These are phyloP conservation scores for Fusarium denticulatum DNA, from an alignment of 2,329 filamentous ascomycete genomes.

Conservation along the genomic window DNA sequence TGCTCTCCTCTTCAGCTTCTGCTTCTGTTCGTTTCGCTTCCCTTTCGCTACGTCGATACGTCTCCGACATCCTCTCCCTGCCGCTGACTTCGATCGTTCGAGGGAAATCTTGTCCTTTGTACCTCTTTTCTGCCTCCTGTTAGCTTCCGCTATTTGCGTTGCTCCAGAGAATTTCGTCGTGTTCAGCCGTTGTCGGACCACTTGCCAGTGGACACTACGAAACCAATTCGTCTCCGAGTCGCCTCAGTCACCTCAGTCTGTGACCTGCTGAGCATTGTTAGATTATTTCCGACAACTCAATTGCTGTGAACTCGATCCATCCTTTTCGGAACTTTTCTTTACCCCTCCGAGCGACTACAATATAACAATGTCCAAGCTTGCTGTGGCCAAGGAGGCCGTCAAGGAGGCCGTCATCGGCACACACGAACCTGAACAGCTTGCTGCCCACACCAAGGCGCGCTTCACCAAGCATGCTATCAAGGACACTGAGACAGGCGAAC, in stretches of 20 bases:
- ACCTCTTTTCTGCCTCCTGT: constrained; percentile 13
- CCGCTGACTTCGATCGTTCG: constrained; percentile 24
- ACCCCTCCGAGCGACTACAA: constrained; percentile 33
- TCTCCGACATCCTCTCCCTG: constrained; percentile 22
- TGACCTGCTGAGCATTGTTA: constrained; percentile 22
- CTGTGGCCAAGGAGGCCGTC: constrained; percentile 72
- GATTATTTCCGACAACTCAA: constrained; percentile 21
- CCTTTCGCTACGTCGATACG: constrained; percentile 19
- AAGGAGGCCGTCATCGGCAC: constrained; percentile 82
- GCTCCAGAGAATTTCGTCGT: constrained; percentile 20
- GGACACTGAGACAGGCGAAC: constrained; percentile 79
- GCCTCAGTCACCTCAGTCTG: constrained; percentile 3
- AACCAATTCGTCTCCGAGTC: constrained; percentile 5
- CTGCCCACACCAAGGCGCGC: constrained; percentile 76
- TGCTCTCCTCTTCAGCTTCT: constrained; percentile 24
- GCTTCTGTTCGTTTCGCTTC: constrained; percentile 17
- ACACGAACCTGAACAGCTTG: constrained; percentile 68
- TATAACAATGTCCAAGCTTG: constrained; percentile 52
- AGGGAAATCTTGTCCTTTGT: constrained; percentile 16
- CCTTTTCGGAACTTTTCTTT: constrained; percentile 21
- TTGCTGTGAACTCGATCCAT: constrained; percentile 26
- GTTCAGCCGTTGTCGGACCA: constrained; percentile 34
- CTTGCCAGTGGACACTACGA: constrained; percentile 18
- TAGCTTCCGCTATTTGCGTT: constrained; percentile 19
- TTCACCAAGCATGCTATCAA: constrained; percentile 82